Base-by-base conservation (phyloP, 2,329 filamentous ascomycete species). In the Aspergillus clavatus region DNA sequence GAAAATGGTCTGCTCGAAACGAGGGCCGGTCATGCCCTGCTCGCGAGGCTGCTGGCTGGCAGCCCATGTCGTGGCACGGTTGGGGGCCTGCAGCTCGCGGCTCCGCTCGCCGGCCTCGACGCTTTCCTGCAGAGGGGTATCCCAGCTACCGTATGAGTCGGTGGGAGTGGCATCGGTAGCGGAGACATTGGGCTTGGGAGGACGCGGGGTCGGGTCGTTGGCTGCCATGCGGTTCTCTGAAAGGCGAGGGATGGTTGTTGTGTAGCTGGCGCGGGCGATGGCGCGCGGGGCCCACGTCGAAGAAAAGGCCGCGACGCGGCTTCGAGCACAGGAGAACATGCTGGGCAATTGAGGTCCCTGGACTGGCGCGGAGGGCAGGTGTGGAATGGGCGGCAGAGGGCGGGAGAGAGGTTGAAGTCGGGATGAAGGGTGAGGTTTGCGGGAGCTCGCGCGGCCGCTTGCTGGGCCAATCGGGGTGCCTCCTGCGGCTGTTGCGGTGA, bases 1-100 rank as follows among this genome's bases (percentile, higher is more conserved):
- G 73, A 97, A 91, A 62, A 95, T 88, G 26, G 89, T 97, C 81
- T 97, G 91, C 77, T 98, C 93, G 63, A 98, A 98, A 58, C 91
- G 79, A 54, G 93, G 93, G 33, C 93, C 93, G 33, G 83, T 82
- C 91, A 98, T 98, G 42, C 89, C 93, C 69, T 82, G 72, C 43
- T 81, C 79, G 60, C 91, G 79, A 29, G 89, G 82, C 69, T 82
- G 81, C 78, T 98, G 93, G 73, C 82, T 95, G 63, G 81, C 74
- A 50, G 88, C 89, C 93, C 93, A 98, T 48, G 88, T 79, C 5
- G 72, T 80, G 48, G 76, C 72, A 52, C 89, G 82, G 76, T 98
- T 98, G 18, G 93, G 93, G 24, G 91, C 88, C 75, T 98, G 93
- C 68, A 76, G 71, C 45, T 78, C 71, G 52, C 81, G 75, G 59